Conservation (phyloP, 2,329 filamentous ascomycete genomes). For the Fusarium penzigii region DNA sequence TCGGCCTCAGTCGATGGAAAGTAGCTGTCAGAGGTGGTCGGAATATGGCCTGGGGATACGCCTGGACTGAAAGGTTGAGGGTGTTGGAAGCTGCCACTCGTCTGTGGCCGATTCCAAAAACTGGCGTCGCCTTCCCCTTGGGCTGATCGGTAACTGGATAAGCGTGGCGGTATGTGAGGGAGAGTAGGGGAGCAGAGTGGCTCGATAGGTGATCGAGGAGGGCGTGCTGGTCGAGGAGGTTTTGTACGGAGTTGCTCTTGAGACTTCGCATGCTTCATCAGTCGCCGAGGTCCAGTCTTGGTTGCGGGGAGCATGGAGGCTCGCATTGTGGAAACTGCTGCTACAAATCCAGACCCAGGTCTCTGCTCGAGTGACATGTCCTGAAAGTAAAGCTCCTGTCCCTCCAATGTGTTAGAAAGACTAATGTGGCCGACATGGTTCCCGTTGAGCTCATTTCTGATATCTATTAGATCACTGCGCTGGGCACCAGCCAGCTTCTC, state of each 20-base stretch:
- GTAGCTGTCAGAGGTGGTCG: conserved; percentile 16
- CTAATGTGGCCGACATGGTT: background rate
- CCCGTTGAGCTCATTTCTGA: background rate
- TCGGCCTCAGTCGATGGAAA: conserved; percentile 10
- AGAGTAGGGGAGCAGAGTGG: conserved; percentile 29
- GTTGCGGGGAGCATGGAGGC: conserved; percentile 12
- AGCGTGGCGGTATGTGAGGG: conserved; percentile 49
- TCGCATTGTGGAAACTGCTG: conserved; percentile 18
- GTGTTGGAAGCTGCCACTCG: conserved; percentile 46
- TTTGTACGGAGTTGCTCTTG: conserved; percentile 51
- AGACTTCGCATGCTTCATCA: conserved; percentile 47
- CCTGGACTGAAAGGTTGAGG: conserved; percentile 43
- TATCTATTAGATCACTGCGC: conserved; percentile 41
- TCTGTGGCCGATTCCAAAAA: conserved; percentile 45
- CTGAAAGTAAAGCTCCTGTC: conserved; percentile 46
- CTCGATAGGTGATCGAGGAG: conserved; percentile 36
- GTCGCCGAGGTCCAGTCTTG: conserved; percentile 31
- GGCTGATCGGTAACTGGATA: conserved; percentile 56
- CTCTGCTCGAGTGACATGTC: conserved; percentile 43
- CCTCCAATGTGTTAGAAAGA: conserved; percentile 28
- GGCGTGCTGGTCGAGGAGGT: conserved; percentile 50
- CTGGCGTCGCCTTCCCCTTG: conserved; percentile 45
- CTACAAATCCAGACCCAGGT: conserved; percentile 15
- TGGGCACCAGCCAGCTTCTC: conserved; percentile 47
- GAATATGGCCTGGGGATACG: conserved; percentile 20